phyloP scores from a whole-genome alignment of 306 rosid genomes.

The Delonix regia region DNA sequence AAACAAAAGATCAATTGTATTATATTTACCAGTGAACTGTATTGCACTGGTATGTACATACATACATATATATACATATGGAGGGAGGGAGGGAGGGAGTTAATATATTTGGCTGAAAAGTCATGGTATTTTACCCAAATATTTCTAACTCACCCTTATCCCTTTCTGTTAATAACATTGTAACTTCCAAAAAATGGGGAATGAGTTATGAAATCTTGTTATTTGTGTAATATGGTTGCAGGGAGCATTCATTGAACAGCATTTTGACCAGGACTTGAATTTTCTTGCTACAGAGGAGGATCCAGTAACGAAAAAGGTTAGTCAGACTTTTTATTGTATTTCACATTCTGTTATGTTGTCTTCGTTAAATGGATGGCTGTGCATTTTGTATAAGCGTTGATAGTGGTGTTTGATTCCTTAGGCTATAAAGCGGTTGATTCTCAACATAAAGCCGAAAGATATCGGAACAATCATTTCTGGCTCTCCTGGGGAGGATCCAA shows the following conservation, averaged over 20 bases:
- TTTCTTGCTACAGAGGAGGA: slow-evolving; percentile 97
- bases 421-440: slow-evolving; percentile 84
- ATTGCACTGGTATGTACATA: background rate
- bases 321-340: slow-evolving; percentile 16
- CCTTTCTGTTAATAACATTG: background rate
- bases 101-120: too few species aligned
- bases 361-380: background rate
- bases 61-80: too few species aligned
- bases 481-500: slow-evolving; percentile 94
- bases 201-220: slow-evolving; percentile 18
- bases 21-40: background rate
- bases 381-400: slow-evolving; percentile 13
- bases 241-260: slow-evolving; percentile 89
- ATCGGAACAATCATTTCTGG: slow-evolving; percentile 78
- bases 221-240: slow-evolving; percentile 38
- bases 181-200: background rate
- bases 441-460: slow-evolving; percentile 89
- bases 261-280: slow-evolving; percentile 91
- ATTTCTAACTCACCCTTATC: background rate
- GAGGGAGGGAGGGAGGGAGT: too few species aligned
- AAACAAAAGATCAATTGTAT: background rate
- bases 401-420: slow-evolving; percentile 39
- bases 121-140: background rate
- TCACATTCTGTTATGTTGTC: slow-evolving; percentile 1
- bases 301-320: slow-evolving; percentile 92